These are phyloP conservation scores for Microdochium bolleyi DNA, from an alignment of 2,329 filamentous ascomycete genomes.

Conservation along the genomic window DNA sequence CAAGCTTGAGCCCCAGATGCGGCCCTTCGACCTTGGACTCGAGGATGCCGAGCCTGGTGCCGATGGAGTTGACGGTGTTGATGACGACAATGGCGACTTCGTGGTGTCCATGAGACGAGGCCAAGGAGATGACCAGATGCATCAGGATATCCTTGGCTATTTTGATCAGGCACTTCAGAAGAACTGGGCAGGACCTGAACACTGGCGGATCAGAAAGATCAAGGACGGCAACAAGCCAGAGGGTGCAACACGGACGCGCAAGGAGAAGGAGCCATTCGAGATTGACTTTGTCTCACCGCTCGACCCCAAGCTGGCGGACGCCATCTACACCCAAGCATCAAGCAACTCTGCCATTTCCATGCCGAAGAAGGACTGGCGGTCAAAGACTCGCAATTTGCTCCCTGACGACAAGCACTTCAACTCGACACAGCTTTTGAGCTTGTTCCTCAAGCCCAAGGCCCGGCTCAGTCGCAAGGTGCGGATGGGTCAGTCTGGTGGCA, in stretches of 20 bases:
- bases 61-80: slow-evolving; percentile 45
- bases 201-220: slow-evolving; percentile 94
- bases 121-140: slow-evolving; percentile 58
- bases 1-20: slow-evolving; percentile 77
- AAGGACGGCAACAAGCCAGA: slow-evolving; percentile 66
- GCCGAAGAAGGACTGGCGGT: slow-evolving; percentile 92
- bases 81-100: slow-evolving; percentile 64
- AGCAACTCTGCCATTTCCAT: slow-evolving; percentile 76
- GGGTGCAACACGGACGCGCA: slow-evolving; percentile 57
- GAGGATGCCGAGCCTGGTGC: slow-evolving; percentile 45
- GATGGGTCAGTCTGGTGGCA: slow-evolving; percentile 32
- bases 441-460: slow-evolving; percentile 94
- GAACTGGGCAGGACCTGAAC: slow-evolving; percentile 97
- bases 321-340: slow-evolving; percentile 73
- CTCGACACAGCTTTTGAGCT: slow-evolving; percentile 76
- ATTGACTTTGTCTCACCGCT: slow-evolving; percentile 82
- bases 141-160: slow-evolving; percentile 95
- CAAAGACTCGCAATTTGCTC: slow-evolving; percentile 83
- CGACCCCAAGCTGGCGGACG: slow-evolving; percentile 60
- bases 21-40: slow-evolving; percentile 60
- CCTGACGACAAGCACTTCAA: slow-evolving; percentile 99
- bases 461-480: slow-evolving; percentile 63
- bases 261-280: slow-evolving; percentile 94
- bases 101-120: slow-evolving; percentile 69
- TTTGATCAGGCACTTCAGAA: slow-evolving; percentile 95